Evolutionary conservation across 257 asterid species (phyloP), one percentile per base, ranked within the genome.

Genomic region (Ilex aquifolium): DNA sequence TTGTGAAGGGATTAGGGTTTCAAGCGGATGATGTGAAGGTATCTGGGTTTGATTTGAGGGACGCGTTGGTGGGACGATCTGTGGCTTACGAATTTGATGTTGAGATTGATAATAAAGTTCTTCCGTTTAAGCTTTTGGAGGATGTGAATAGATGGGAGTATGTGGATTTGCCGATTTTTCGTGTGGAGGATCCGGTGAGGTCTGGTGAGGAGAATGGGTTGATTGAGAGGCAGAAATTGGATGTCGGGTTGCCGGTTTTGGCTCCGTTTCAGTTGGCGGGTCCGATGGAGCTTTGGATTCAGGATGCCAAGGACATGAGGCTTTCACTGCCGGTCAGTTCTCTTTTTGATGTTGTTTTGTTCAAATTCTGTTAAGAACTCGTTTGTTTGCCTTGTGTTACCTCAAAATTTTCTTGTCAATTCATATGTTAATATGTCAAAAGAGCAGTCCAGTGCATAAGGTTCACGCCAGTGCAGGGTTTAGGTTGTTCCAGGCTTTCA

Each of bases 241-340:
- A 83, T 59, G 75, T 79, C 51, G 69, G 75, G 76, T 16, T 78
- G 63, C 99, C 99, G 3, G 91, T 83, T 56, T 88, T 92, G 69
- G 91, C 95, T 40, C 97, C 97, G 17, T 92, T 92, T 72, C 91
- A 91, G 57, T 74, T 92, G 82, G 91, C 97, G 15, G 99, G 99
- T 44, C 99, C 99, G 7, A 89, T 92, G 97, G 99, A 92, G 73
- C 77, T 92, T 4, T 92, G 97, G 99, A 83, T 89, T 80, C 96
- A 89, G 80, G 99, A 92, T 74, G 97, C 94, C 61, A 79, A 89
- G 77, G 84, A 87, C 67, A 89, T 92, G 96, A 79, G 97, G 60
- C 78, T 92, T 69, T 92, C 99, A 8, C 63, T 92, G 66, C 99
- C 97, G 11, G 99, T 92, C 72, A 87, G 97, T 85, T 73, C 44